Evolutionary conservation across 768 basidiomycete species (phyloP), one percentile per base, ranked within the genome.

Genomic region (Obba rivulosa): DNA sequence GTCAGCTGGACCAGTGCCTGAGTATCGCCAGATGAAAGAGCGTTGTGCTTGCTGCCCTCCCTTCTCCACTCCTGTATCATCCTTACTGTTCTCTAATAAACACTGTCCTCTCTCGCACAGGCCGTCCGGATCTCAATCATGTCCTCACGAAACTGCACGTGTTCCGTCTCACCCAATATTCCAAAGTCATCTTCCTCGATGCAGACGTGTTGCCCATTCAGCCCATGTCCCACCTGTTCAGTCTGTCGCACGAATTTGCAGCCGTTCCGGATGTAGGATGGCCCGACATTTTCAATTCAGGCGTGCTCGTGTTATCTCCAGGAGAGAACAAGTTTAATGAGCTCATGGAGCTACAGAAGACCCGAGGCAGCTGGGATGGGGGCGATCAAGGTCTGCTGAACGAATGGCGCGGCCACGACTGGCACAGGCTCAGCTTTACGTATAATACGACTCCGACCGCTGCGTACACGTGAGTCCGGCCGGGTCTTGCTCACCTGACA

Each of bases 241-340:
- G 76, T 28, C 67, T 87, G 41, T 78, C 86, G 3, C 74, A 85
- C 63, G 83, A 89, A 53, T 93, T 99, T 62, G 85, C 93, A 36
- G 96, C 96, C 8, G 88, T 85, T 8, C 93, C 96, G 10, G 96
- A 99, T 66, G 90, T 93, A 25, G 96, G 96, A 57, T 99, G 96
- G 96, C 96, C 96, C 35, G 96, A 99, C 68, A 94, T 96, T 52
- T 99, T 99, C 74, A 99, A 99, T 66, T 95, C 94, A 20, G 96
- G 96, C 34, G 84, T 98, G 40, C 77, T 99, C 69, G 92, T 98
- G 43, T 67, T 92, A 34, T 75, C 79, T 45, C 93, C 93, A 1
- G 81, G 83, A 9, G 77, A 87, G 57, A 81, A 84, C 53, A 92
- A 93, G 61, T 99, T 95, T 64, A 70, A 75, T 7, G 76, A 86